phyloP scores from a whole-genome alignment of 1,284 basidiomycete genomes.

The Rhizoctonia solani region DNA sequence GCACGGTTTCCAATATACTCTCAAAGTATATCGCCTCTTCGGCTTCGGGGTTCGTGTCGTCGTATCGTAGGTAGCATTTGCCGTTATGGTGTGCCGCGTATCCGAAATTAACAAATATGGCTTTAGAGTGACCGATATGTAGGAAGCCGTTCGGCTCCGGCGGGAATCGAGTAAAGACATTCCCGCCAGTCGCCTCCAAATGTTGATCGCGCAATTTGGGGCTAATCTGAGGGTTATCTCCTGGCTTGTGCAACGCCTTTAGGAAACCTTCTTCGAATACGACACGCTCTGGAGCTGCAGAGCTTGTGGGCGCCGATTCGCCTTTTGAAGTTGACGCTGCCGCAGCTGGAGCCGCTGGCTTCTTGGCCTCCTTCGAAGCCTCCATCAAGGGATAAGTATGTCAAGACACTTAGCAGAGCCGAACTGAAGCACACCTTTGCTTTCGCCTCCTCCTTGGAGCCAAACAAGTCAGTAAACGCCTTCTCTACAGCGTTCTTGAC shows the following conservation, averaged over 20 bases:
- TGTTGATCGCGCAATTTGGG: constrained; percentile 81
- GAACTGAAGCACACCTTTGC: constrained; percentile 58
- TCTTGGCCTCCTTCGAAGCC: constrained; percentile 39
- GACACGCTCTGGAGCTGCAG: constrained; percentile 56
- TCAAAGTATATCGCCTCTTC: constrained; percentile 97
- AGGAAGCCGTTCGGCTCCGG: constrained; percentile 98
- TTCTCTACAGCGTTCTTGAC: constrained; percentile 87
- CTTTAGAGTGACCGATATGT: constrained; percentile 97
- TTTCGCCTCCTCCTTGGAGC: constrained; percentile 76
- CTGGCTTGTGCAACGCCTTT: constrained; percentile 89
- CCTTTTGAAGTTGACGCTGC: constrained; percentile 40
- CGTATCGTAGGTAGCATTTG: constrained; percentile 91
- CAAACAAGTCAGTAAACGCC: constrained; percentile 76
- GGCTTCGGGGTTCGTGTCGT: constrained; percentile 98
- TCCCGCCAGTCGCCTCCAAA: constrained; percentile 77
- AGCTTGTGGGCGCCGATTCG: constrained; percentile 43
- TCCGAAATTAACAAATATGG: constrained; percentile 98
- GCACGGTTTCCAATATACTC: constrained; percentile 91
- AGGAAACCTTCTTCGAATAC: constrained; percentile 97
- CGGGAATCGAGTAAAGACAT: constrained; percentile 95
- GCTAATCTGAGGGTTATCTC: constrained; percentile 89
- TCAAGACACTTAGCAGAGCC: constrained; percentile 3
- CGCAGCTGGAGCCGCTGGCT: constrained; percentile 41
- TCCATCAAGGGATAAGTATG: neutral
- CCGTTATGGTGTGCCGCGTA: constrained; percentile 93